Evolutionary conservation across 305 asterid species (phyloP), one percentile per base, ranked within the genome.

Genomic region (Fraxinus velutina): DNA sequence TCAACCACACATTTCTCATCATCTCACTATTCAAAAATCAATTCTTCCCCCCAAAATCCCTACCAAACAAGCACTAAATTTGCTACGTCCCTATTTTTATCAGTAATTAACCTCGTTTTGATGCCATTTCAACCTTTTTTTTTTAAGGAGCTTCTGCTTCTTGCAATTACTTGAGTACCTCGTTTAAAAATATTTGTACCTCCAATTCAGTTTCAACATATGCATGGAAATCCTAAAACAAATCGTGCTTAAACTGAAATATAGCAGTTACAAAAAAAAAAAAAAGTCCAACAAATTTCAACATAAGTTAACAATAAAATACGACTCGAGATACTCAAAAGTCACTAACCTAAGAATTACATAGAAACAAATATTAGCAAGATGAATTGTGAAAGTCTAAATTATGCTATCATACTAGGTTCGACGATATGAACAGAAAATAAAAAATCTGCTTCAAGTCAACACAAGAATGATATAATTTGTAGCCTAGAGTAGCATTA

Each of bases 401-500:
- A 62, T 22, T 62, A 22, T 60, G 70, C 30, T 21, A 10, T 27
- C 17, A 2, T 66, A 66, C 73, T 12, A 10, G 4, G 32, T 66
- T 27, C 73, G 3, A n/a, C 29, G 15, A 64, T 13, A 66, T 12
- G 75, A 68, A 29, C 22, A 68, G 39, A 13, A 60, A 21, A 12
- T 30, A 13, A 68, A 27, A 39, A 68, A 68, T 68, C 75, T 68
- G 37, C 75, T 13, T 30, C 5, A 68, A 12, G 37, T 29, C 78
- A 84, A 55, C 83, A 79, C 60, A 47, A 7, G 5, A 75, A 75
- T 13, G 7, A 12, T 21, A 39, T 22, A 71, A 42, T 42, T 36
- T 3, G 47, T 22, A 30, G 21, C 78, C 84, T 79, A 80, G 47
- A 66, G 21, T 47, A 79, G 64, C 64, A 81, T 9, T 47, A 66